Evolutionary conservation across 2,329 filamentous ascomycete genomes (phyloP).

Genomic region (Tricladium varicosporioides): DNA sequence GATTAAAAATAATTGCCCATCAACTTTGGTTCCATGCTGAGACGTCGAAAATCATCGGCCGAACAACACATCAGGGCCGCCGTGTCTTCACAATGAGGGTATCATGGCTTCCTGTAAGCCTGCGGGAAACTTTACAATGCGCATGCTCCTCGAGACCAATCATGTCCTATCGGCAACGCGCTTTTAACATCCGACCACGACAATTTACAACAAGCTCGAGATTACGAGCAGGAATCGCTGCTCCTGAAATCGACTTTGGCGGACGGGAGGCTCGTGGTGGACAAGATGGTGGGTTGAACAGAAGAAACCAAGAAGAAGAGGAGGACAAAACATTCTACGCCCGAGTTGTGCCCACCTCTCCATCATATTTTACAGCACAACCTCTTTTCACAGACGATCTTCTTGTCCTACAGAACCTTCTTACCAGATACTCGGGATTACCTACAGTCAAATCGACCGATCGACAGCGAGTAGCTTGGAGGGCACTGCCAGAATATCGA

Average conservation of each 20-base stretch:
- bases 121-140: conserved; percentile 28
- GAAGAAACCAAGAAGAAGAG: conserved; percentile 21
- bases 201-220: conserved; percentile 28
- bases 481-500: conserved; percentile 74
- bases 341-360: conserved; percentile 77
- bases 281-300: neutral
- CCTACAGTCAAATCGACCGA: conserved; percentile 66
- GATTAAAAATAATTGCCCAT: neutral
- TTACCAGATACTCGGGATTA: conserved; percentile 69
- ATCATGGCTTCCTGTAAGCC: conserved; percentile 28
- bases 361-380: conserved; percentile 91
- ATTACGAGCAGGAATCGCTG: conserved; percentile 38
- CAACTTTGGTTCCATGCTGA: no score
- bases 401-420: conserved; percentile 68
- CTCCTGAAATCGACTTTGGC: conserved; percentile 44
- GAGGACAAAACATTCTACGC: conserved; percentile 46
- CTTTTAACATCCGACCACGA: conserved; percentile 20
- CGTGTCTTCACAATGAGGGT: conserved; percentile 31
- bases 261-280: neutral
- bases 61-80: conserved; percentile 5
- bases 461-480: conserved; percentile 76
- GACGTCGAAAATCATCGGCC: conserved; percentile 2
- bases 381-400: conserved; percentile 84
- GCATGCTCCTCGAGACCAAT: conserved; percentile 17
- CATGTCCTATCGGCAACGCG: conserved; percentile 13